A percentile compares a stretch with the other conserved stretches of the same genome.
Conservation (phyloP, 2,329 filamentous ascomycete genomes). For the Colletotrichum costaricense region DNA sequence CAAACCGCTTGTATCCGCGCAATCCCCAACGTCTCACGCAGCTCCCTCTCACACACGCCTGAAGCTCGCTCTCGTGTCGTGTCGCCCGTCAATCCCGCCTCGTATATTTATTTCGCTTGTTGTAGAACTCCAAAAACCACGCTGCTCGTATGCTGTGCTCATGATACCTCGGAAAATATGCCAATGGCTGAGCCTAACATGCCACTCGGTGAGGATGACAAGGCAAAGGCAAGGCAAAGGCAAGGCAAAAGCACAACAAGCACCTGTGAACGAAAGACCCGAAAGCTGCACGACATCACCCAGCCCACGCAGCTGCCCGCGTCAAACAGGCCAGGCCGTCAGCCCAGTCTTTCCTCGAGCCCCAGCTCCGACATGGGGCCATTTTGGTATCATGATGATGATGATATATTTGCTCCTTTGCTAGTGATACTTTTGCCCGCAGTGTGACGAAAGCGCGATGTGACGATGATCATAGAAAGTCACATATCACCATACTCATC, state of each 20-base stretch:
- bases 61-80: not conserved
- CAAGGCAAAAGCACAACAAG: constrained; percentile 3
- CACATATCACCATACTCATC: not conserved
- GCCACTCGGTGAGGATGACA: not conserved
- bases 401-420: not conserved
- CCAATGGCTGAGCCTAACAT: not conserved
- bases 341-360: not conserved
- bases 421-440: not conserved
- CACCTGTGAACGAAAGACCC: not conserved
- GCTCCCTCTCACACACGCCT: not conserved
- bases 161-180: not conserved
- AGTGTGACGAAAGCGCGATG: constrained; percentile 16
- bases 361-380: not conserved
- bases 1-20: not conserved
- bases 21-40: not conserved
- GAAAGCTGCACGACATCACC: constrained; percentile 28
- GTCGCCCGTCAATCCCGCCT: not conserved
- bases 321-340: not conserved
- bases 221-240: not conserved
- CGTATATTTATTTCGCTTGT: not conserved
- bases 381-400: not conserved
- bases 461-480: not conserved
- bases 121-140: not conserved
- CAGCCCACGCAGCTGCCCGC: not conserved
- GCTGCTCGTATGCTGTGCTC: not conserved